These are phyloP conservation scores for Arachis monticola DNA, from an alignment of 331 rosid species.

Conservation along the genomic window DNA sequence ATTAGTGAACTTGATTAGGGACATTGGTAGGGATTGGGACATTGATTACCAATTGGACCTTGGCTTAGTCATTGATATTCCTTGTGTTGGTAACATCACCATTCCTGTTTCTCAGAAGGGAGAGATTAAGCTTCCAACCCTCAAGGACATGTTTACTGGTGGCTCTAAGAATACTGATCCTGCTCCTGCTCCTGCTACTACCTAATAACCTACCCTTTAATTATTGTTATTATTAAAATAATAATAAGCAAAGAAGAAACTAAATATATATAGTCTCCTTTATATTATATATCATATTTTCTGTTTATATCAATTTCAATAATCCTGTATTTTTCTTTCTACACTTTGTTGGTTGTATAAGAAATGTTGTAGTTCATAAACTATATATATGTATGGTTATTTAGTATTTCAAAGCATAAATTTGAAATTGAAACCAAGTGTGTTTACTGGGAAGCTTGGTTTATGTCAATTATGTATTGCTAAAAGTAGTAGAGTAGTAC, in stretches of 20 bases:
- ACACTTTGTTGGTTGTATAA: background rate
- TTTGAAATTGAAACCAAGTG: background rate
- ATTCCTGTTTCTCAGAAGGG: constrained; percentile 81
- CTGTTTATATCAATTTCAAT: background rate
- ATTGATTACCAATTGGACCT: constrained; percentile 71
- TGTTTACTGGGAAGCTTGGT: background rate
- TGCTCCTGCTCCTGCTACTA: too few species aligned
- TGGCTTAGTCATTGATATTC: constrained; percentile 70
- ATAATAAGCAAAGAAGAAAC: background rate
- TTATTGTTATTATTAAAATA: background rate
- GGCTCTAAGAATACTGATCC: background rate
- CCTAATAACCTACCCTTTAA: too few species aligned
- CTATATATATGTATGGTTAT: background rate
- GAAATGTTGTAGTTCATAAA: background rate
- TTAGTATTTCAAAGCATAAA: background rate
- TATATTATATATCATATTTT: background rate
- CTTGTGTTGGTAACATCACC: constrained; percentile 74
- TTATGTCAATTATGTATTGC: background rate
- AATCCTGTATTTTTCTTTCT: background rate
- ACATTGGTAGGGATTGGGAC: constrained; percentile 85
- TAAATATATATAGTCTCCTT: background rate
- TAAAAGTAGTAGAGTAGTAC: too few species aligned
- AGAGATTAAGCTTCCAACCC: constrained; percentile 79
- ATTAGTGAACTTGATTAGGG: constrained; percentile 63
- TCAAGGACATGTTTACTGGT: constrained; percentile 48